Evolutionary conservation across 225 moss, liverwort and hornwort species (phyloP), one percentile per base, ranked within the genome.

Genomic region (Sphagnum contortum): DNA sequence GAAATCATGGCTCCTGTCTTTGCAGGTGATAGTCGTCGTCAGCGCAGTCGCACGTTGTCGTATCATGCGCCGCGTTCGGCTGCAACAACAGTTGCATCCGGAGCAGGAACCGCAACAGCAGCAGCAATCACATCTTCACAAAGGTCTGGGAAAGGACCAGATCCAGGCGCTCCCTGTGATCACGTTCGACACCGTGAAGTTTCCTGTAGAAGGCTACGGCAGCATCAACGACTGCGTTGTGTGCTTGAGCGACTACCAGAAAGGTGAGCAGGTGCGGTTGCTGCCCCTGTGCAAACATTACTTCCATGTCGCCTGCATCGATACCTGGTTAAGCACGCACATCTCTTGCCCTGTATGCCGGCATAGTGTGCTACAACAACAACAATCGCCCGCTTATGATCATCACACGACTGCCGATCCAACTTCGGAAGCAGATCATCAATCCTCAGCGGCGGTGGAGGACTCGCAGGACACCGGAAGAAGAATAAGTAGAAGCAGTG

Each of bases 271-370:
- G 66, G 65, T 92, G 57, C 73, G 92, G 14, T 50, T 89, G 50
- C 73, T 92, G 5, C 92, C 92, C 3, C 78, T 66, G 51, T 92
- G 92, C 72, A 85, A 80, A 6, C 92, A 92, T 66, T 82, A 85
- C n/a, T 92, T 92, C 65, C 92, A 92, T 53, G 69, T 80, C 2
- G 61, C 45, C 4, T 92, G 92, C 65, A 82, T 92, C 64, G 92
- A 92, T 58, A 81, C 74, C 3, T 92, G 92, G 92, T 75, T 92
- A 5, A 76, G 69, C 48, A 83, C 92, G 2, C 92, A 92, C 70
- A 87, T 80, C 3, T 76, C 89, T 44, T 92, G 92, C 71, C 92
- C 92, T 5, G 83, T 92, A 8, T 92, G 92, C 65, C 77, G 86
- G 6, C 68, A 75, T 48, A 61, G 77, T 65, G 75, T 83, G 54